Evolutionary conservation across 2,329 filamentous ascomycete species (phyloP).

Genomic region (Phaeosphaeriaceae sp.): DNA sequence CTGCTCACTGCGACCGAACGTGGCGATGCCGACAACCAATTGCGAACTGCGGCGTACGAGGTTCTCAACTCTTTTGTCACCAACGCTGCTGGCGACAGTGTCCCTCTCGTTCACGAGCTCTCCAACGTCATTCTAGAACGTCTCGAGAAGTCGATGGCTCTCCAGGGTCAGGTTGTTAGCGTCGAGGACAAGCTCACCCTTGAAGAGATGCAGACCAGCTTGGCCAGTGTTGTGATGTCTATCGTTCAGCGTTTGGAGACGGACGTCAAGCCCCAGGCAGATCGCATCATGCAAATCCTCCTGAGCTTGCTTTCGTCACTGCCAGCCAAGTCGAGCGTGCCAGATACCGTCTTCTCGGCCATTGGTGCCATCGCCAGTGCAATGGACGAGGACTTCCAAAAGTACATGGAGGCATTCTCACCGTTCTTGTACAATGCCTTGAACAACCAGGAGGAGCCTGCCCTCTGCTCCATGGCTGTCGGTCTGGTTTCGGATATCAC

Average conservation of each 20-base stretch:
- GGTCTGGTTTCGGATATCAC: constrained; percentile 97
- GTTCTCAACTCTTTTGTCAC: constrained; percentile 94
- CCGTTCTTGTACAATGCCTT: constrained; percentile 94
- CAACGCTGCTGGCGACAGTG: constrained; percentile 86
- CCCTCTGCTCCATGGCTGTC: constrained; percentile 95
- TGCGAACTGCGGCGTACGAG: constrained; percentile 95
- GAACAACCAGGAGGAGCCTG: constrained; percentile 93
- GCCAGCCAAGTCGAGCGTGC: constrained; percentile 88
- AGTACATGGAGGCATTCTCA: constrained; percentile 96
- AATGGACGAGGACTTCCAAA: constrained; percentile 89
- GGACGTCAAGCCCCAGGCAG: constrained; percentile 87
- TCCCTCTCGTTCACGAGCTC: constrained; percentile 79
- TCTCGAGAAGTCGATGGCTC: constrained; percentile 85
- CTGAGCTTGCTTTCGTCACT: constrained; percentile 81
- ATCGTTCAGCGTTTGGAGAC: constrained; percentile 91
- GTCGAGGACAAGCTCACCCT: constrained; percentile 95
- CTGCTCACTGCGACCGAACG: constrained; percentile 86
- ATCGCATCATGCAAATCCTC: constrained; percentile 90
- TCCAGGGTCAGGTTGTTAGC: constrained; percentile 93
- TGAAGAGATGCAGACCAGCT: constrained; percentile 96
- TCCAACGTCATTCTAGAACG: constrained; percentile 90
- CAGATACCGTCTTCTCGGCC: constrained; percentile 90
- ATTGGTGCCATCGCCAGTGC: constrained; percentile 92
- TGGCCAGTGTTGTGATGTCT: constrained; percentile 88
- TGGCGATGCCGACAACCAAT: constrained; percentile 81